Percentiles rank a stretch among this genome's conserved stretches.
Evolutionary conservation across 1,284 basidiomycete species (phyloP).

Genomic region (Termitomyces sp.): DNA sequence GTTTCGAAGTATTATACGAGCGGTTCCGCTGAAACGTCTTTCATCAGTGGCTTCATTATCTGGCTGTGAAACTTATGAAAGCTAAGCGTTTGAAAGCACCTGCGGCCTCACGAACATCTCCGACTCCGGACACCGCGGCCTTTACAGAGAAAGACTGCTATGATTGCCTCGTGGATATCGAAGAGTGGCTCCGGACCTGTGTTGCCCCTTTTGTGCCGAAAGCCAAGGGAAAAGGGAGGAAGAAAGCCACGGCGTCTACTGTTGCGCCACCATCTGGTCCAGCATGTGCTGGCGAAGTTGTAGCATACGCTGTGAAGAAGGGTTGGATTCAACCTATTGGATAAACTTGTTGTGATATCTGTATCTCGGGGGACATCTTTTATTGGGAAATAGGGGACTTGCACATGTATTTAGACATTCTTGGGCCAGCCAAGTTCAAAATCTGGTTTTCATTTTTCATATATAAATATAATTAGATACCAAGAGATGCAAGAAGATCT

Average conservation of each 20-base stretch:
- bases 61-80: slow-evolving; percentile 64
- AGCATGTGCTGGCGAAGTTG: slow-evolving; percentile 47
- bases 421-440: background rate
- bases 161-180: slow-evolving; percentile 54
- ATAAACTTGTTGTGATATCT: slow-evolving; percentile 7
- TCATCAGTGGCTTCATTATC: slow-evolving; percentile 80
- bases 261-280: slow-evolving; percentile 26
- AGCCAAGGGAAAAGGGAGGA: slow-evolving; percentile 34
- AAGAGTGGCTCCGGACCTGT: slow-evolving; percentile 42
- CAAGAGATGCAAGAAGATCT: background rate
- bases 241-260: slow-evolving; percentile 32
- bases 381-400: background rate
- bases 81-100: slow-evolving; percentile 63
- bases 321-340: slow-evolving; percentile 43
- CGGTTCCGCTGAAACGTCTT: background rate
- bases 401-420: background rate
- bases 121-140: slow-evolving; percentile 19
- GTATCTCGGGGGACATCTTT: background rate
- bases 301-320: slow-evolving; percentile 46
- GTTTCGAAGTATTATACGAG: background rate
- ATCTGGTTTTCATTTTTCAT: background rate
- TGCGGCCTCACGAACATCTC: slow-evolving; percentile 24
- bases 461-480: slow-evolving; percentile 4
- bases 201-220: slow-evolving; percentile 30
- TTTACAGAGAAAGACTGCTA: slow-evolving; percentile 59